These are phyloP conservation scores for Phyllosticta ampelicida DNA, from an alignment of 2,329 filamentous ascomycete genomes.

Conservation along the genomic window DNA sequence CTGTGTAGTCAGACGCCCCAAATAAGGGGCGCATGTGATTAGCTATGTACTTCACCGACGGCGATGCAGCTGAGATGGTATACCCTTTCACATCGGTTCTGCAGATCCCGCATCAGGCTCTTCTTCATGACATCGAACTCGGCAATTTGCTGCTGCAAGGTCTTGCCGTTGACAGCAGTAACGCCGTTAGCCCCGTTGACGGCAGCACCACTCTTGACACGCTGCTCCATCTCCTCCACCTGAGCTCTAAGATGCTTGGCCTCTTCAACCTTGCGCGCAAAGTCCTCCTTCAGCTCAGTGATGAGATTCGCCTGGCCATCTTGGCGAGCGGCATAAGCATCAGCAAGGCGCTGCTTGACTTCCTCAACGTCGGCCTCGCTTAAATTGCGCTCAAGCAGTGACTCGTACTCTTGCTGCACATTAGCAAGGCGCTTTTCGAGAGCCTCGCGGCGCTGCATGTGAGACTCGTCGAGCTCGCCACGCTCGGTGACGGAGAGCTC, in stretches of 20 bases:
- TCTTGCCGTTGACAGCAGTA: conserved; percentile 61
- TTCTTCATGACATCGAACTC: conserved; percentile 99
- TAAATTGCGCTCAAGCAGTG: conserved; percentile 68
- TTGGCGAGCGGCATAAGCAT: conserved; percentile 65
- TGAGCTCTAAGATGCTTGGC: conserved; percentile 69
- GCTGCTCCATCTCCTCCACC: conserved; percentile 68
- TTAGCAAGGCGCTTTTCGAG: conserved; percentile 65
- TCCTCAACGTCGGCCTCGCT: conserved; percentile 70
- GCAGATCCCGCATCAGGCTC: conserved; percentile 94
- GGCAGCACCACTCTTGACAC: conserved; percentile 51
- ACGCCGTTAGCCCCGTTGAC: conserved; percentile 48
- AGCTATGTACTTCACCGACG: conserved; percentile 6
- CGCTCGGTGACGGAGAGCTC: conserved; percentile 74
- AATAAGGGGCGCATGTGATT: conserved; percentile 1
- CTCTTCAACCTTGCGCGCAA: conserved; percentile 68
- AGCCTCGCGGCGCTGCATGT: conserved; percentile 55
- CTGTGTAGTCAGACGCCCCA: conserved; percentile 16
- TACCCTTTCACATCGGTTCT: conserved; percentile 91
- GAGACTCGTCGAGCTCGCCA: conserved; percentile 52
- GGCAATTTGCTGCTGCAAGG: conserved; percentile 91
- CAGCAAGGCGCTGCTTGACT: conserved; percentile 67
- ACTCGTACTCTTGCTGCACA: conserved; percentile 75
- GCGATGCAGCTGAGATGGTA: conserved; percentile 19
- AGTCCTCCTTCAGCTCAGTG: conserved; percentile 65
- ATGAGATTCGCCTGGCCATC: conserved; percentile 62